Evolutionary conservation across 306 rosid species (phyloP), one percentile per base, ranked within the genome.

Genomic region (Begonia peltatifolia): DNA sequence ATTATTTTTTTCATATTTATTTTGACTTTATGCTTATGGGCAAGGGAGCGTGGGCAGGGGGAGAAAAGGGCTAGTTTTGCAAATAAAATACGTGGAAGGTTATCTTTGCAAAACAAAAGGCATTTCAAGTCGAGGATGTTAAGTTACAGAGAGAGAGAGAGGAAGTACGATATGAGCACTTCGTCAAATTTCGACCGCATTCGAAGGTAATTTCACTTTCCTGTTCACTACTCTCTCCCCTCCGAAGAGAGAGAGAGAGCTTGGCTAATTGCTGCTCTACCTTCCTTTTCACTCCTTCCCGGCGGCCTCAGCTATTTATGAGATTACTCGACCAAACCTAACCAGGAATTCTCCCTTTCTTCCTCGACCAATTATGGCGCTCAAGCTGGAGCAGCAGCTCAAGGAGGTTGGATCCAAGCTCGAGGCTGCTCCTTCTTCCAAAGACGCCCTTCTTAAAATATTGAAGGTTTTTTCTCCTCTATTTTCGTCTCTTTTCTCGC

Each of bases 361-460:
- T 22, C 56, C 44, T 17, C 53, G 57, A 36, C 52, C 58, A 46
- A 55, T 42, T 30, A 85, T 90, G 95, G 68, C 87, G 35, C 73
- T 71, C 56, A 76, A 80, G 68, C 77, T 79, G 51, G 79, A 78
- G 71, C 80, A 59, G 56, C 99, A 70, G 70, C 96, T 92, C 53
- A 81, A 64, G 83, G 99, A 92, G 66, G 56, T 92, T 83, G 99
- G 96, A 86, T 92, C 96, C 72, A 92, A 81, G 84, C 88, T 92
- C 46, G 74, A 76, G 5, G 55, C 68, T 10, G 79, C 66, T 77
- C 96, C 85, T 14, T 25, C 93, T 13, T 62, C 88, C 63, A 92
- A 92, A 66, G 99, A 92, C 70, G 68, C 79, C 56, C 88, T 92
- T 68, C 60, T 83, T 71, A 92, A 81, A 71, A 79, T 83, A 63